phyloP scores from a whole-genome alignment of 1,139 yeast genomes.

The Hansenula lynferdii region DNA sequence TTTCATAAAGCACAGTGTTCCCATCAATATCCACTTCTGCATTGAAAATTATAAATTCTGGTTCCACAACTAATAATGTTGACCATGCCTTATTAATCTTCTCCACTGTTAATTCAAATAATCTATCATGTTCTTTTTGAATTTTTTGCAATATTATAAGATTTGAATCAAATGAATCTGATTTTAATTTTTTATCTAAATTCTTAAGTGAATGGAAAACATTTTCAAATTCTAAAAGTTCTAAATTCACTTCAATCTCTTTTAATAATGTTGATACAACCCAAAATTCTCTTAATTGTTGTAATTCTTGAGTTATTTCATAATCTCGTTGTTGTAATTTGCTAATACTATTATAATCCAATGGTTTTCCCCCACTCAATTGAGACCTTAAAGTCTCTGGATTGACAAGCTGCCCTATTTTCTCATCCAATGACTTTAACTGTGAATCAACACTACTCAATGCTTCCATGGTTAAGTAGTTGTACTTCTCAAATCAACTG shows the following conservation, averaged over 20 bases:
- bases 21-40: conserved; percentile 15
- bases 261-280: conserved; percentile 16
- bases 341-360: conserved; percentile 10
- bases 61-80: conserved; percentile 6
- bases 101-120: conserved; percentile 7
- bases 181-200: conserved; percentile 9
- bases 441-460: conserved; percentile 8
- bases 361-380: conserved; percentile 1
- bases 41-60: conserved; percentile 9
- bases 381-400: conserved; percentile 5
- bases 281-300: conserved; percentile 19
- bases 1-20: conserved; percentile 8
- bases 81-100: conserved; percentile 11
- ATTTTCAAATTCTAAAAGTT: conserved; percentile 19
- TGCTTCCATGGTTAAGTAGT: too few relatives aligned
- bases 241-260: conserved; percentile 20
- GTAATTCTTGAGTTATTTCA: conserved; percentile 13
- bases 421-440: conserved; percentile 7
- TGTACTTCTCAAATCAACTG: too few relatives aligned
- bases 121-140: conserved; percentile 7
- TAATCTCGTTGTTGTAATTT: conserved; percentile 15
- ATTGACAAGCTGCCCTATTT: conserved; percentile 6
- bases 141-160: conserved; percentile 5
- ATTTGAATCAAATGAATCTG: conserved; percentile 2
- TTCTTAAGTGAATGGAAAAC: conserved; percentile 16